Base-by-base conservation (phyloP, 345 rosid species). In the Gossypium ekmanianum region DNA sequence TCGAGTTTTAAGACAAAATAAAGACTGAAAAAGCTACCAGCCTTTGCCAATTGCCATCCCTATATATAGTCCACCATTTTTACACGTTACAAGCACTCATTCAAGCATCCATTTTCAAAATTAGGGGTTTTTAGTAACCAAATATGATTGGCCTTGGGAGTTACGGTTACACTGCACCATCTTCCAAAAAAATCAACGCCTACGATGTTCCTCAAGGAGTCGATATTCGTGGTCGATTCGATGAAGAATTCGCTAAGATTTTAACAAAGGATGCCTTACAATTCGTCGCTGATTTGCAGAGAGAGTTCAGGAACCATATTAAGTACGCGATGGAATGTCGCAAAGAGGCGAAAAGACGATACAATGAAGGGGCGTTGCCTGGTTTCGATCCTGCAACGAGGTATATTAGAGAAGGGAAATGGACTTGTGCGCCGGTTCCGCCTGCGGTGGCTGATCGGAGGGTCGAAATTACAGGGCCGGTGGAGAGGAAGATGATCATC, bases 401-500 rank as follows among this genome's bases (percentile, higher is more conserved):
- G 81, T 86, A 79, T 77, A 78, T 95, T 8, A 83, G 97, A 81
- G 96, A 95, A 59, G 75, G 88, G 3, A 87, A 86, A 18, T 93
- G 99, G 97, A 72, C 79, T 0, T 93, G 98, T 52, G 91, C 90
- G 0, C 77, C 84, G 0, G 94, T 89, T 1, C 99, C 99, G 1
- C 85, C 90, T 0, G 88, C 91, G 24, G 94, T 88, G 1, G 92
- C 92, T 43, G 96, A 95, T 68, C 68, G 98, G 78, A 67, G 71
- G 12, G 71, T 67, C 18, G 71, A 93, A 84, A 95, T 95, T 45
- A 95, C 93, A 0, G 99, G 98, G 14, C 97, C 97, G 0, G 93
- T 85, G 1, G 98, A 91, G 86, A 83, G 99, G 85, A 95, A 95
- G 81, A 95, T 95, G 97, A 78, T 95, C 87, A 93, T 93, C 79